These are phyloP conservation scores for Tolypocladium inflatum DNA, from an alignment of 2,329 filamentous ascomycete species.

Conservation along the genomic window DNA sequence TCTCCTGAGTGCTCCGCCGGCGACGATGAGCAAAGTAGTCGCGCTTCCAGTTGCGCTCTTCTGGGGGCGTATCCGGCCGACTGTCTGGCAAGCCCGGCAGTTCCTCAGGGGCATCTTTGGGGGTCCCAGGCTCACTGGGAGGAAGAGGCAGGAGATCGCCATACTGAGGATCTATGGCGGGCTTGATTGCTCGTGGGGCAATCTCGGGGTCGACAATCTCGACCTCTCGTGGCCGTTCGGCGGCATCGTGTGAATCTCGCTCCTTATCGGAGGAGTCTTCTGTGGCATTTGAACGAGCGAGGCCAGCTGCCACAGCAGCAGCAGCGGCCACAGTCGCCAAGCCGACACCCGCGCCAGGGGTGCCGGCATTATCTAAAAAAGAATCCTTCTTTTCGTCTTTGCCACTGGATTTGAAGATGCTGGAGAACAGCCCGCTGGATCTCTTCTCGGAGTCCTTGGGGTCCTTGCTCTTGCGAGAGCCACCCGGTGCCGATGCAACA, in stretches of 20 bases:
- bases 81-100: slow-evolving; percentile 51
- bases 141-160: slow-evolving; percentile 56
- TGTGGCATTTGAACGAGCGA: slow-evolving; percentile 35
- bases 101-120: slow-evolving; percentile 23
- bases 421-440: slow-evolving; percentile 36
- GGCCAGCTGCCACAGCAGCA: slow-evolving; percentile 23
- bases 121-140: slow-evolving; percentile 47
- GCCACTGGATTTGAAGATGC: slow-evolving; percentile 35
- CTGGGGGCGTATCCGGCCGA: slow-evolving; percentile 45
- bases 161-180: slow-evolving; percentile 57
- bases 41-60: slow-evolving; percentile 31
- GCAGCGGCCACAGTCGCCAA: slow-evolving; percentile 40
- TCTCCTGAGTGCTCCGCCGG: slow-evolving; percentile 38
- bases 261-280: slow-evolving; percentile 31
- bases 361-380: slow-evolving; percentile 68
- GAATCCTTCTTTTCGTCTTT: slow-evolving; percentile 37
- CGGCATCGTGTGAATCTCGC: slow-evolving; percentile 15
- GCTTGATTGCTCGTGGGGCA: slow-evolving; percentile 46
- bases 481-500: slow-evolving; percentile 20
- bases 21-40: slow-evolving; percentile 35
- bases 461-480: slow-evolving; percentile 25
- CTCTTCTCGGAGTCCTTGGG: slow-evolving; percentile 21
- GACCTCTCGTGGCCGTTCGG: slow-evolving; percentile 12
- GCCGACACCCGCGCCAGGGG: slow-evolving; percentile 61
- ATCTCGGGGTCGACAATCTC: slow-evolving; percentile 48